Conservation (phyloP, 169 alveolate species). For the Ichthyophthirius multifiliis region DNA sequence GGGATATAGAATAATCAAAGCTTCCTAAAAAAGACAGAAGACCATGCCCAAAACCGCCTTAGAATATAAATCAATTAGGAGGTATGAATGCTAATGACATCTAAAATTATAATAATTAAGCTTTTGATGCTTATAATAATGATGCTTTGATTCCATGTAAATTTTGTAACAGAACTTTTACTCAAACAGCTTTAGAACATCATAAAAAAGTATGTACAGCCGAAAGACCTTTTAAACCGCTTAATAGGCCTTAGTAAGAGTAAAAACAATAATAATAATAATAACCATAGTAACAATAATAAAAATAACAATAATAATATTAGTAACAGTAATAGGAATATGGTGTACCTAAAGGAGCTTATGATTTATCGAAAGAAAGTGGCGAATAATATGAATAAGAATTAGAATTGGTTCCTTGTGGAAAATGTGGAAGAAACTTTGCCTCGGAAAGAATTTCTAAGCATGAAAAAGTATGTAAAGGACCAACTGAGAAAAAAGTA, state of each 20-base stretch:
- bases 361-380: not conserved
- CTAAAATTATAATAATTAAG: not conserved
- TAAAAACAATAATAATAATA: not conserved
- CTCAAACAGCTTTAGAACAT: not conserved
- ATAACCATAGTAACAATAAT: not conserved
- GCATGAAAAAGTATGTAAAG: constrained; percentile 53
- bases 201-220: constrained; percentile 10
- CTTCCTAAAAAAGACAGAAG: constrained; percentile 51
- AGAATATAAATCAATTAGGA: not conserved
- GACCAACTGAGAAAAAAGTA: not conserved
- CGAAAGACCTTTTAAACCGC: not conserved
- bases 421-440: constrained; percentile 67
- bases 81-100: not conserved
- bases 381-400: not conserved
- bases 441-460: constrained; percentile 45
- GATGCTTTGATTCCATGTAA: not conserved
- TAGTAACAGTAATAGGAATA: not conserved
- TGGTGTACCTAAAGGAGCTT: not conserved
- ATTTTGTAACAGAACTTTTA: constrained; percentile 12
- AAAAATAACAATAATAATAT: not conserved
- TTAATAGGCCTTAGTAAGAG: not conserved
- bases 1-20: constrained; percentile 49
- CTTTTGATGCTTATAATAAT: not conserved
- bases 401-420: constrained; percentile 34
- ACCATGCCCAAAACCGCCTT: constrained; percentile 53